Base-by-base conservation (phyloP, 2,329 filamentous ascomycete species). In the Fusarium sp. region DNA sequence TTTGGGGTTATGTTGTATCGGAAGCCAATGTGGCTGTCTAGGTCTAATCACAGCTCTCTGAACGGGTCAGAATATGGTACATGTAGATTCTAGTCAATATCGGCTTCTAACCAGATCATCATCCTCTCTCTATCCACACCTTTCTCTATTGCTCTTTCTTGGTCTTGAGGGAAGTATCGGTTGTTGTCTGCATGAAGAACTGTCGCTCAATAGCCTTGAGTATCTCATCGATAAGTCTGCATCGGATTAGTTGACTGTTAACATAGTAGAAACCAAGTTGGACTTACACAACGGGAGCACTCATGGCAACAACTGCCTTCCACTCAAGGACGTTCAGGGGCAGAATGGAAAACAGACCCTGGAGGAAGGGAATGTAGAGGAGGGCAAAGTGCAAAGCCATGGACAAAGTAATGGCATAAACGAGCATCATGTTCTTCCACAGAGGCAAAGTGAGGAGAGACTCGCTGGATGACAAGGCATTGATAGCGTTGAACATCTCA, bases 401-500 rank as follows among this genome's bases (percentile, higher is more conserved):
- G 37, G 93, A 97, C 66, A 99, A 83, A 13, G 87, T 85, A 76
- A 99, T 97, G 66, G 96, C 96, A 74, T 97, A 97, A 55, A 99
- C 93, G 18, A 99, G 90, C 86, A 97, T 96, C 91, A 97, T 96
- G 83, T 99, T 99, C 77, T 95, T 89, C 95, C 95, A 97, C n/a
- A 99, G 84, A 11, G 94, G 95, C 66, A 99, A 87, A 4, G 94
- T 97, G 56, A 99, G 81, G 14, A 99, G 88, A 17, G 93, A 97
- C 81, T 99, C 96, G 79, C 93, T 97, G 1, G 94, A 97, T 3
- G 94, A 97, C 31, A 99, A 87, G 1, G 95, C 96, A 77, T 99
- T 99, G 91, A 98, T 95, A 73, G 96, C 96, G 81, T 99, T 99
- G 77, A 99, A 88, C 96, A 99, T 99, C 83, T 99, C 96, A 76